Evolutionary conservation across 352 stramenopile genomes (phyloP).

Genomic region (Plasmopara muralis): DNA sequence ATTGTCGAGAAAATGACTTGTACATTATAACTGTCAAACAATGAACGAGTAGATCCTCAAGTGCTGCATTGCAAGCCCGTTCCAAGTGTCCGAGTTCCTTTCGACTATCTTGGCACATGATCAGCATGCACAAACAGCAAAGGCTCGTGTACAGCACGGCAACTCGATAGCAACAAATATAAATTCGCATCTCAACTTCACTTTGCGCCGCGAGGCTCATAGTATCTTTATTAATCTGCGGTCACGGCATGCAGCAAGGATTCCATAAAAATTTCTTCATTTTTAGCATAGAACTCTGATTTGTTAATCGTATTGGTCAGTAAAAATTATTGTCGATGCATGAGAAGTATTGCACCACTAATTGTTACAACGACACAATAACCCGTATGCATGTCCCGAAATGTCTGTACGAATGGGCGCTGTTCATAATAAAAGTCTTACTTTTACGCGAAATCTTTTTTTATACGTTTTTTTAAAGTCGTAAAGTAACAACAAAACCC

Average conservation of each 20-base stretch:
- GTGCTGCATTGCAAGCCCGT: constrained; percentile 44
- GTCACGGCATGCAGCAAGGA: too few species aligned
- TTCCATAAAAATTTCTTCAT: too few species aligned
- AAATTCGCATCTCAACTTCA: constrained; percentile 42
- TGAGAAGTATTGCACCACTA: constrained; percentile 63
- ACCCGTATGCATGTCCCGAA: background rate
- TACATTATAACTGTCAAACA: constrained; percentile 19
- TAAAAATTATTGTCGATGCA: too few species aligned
- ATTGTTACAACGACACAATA: background rate
- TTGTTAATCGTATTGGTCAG: too few species aligned
- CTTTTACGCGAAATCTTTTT: constrained; percentile 9
- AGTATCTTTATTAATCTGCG: too few species aligned
- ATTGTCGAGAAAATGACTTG: too few species aligned
- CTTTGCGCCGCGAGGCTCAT: constrained; percentile 42
- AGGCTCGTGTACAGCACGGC: constrained; percentile 52
- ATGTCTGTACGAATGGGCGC: constrained; percentile 45
- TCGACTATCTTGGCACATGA: constrained; percentile 43
- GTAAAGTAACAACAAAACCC: background rate
- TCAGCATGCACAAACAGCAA: constrained; percentile 61
- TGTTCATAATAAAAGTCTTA: too few species aligned
- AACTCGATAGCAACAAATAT: constrained; percentile 43
- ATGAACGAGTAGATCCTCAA: constrained; percentile 48
- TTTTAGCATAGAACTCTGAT: too few species aligned
- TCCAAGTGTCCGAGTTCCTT: constrained; percentile 31
- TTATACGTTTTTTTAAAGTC: constrained; percentile 8